A percentile compares a stretch with the other conserved stretches of the same genome.
These are phyloP conservation scores for Choanephora cucurbitarum DNA, from an alignment of 371 early-diverging fungal species.

Conservation along the genomic window DNA sequence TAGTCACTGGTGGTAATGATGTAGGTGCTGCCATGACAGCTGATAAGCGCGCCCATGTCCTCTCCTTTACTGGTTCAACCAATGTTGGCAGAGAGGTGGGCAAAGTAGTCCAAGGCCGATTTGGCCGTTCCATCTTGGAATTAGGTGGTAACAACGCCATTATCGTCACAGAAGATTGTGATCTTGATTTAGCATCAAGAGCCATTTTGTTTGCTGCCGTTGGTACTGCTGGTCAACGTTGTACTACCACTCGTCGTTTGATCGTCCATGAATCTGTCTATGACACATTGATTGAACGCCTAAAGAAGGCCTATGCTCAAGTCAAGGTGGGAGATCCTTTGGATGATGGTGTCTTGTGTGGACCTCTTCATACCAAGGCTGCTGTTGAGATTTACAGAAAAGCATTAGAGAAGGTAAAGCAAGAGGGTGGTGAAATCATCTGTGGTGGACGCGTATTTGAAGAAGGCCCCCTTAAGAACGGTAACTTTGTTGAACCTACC, in stretches of 20 bases:
- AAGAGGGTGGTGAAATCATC: slow-evolving; percentile 88
- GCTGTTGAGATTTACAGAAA: slow-evolving; percentile 80
- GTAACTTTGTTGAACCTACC: slow-evolving; percentile 97
- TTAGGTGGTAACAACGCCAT: slow-evolving; percentile 98
- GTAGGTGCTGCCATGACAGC: slow-evolving; percentile 80
- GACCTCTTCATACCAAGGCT: slow-evolving; percentile 89
- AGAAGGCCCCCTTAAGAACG: slow-evolving; percentile 47
- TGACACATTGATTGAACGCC: slow-evolving; percentile 78
- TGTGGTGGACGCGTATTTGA: slow-evolving; percentile 80
- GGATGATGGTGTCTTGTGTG: slow-evolving; percentile 83
- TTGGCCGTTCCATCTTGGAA: slow-evolving; percentile 88
- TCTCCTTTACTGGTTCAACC: slow-evolving; percentile 93
- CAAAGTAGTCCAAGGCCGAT: slow-evolving; percentile 81
- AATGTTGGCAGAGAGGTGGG: slow-evolving; percentile 77
- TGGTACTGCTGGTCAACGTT: slow-evolving; percentile 96
- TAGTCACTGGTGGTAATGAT: slow-evolving; percentile 89
- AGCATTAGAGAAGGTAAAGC: slow-evolving; percentile 75
- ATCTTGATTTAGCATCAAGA: slow-evolving; percentile 88
- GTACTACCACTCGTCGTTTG: slow-evolving; percentile 94
- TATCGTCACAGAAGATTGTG: slow-evolving; percentile 92
- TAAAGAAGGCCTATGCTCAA: slow-evolving; percentile 86
- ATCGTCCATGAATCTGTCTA: slow-evolving; percentile 92
- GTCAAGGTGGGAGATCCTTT: slow-evolving; percentile 92
- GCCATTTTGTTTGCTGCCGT: slow-evolving; percentile 95
- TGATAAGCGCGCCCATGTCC: slow-evolving; percentile 75